phyloP scores from a whole-genome alignment of 2,329 filamentous ascomycete genomes.

The Stachybotrys echinatus region DNA sequence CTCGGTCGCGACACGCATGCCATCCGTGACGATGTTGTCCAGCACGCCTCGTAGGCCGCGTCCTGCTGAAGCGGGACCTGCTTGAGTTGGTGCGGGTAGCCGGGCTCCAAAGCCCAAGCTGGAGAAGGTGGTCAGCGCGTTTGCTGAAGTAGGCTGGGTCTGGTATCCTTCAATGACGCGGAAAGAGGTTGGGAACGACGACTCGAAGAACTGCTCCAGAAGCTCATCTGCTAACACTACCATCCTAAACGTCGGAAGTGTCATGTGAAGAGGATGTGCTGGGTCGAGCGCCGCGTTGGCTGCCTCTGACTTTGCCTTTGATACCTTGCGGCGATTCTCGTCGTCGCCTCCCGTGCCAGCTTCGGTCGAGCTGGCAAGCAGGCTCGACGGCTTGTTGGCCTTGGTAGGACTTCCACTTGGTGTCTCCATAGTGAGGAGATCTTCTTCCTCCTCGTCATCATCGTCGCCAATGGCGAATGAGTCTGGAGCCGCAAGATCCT shows the following conservation, averaged over 20 bases:
- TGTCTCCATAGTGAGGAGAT: conserved; percentile 57
- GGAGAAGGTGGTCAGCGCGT: conserved; percentile 80
- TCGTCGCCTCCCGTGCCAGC: conserved; percentile 8
- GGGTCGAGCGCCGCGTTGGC: conserved; percentile 91
- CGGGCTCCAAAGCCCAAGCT: conserved; percentile 57
- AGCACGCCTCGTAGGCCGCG: conserved; percentile 85
- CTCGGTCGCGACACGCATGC: conserved; percentile 92
- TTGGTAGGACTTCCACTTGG: conserved; percentile 35
- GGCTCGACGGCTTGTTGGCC: conserved; percentile 36
- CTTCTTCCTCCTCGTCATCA: conserved; percentile 43
- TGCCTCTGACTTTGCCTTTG: conserved; percentile 65
- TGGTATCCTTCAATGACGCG: conserved; percentile 67
- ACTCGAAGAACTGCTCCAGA: conserved; percentile 95
- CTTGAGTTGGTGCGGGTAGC: conserved; percentile 28
- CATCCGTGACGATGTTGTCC: conserved; percentile 96
- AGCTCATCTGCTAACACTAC: conserved; percentile 94
- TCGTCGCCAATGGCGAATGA: conserved; percentile 73
- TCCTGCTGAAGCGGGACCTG: conserved; percentile 41
- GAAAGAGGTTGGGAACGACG: conserved; percentile 89
- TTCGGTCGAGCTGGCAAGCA: conserved; percentile 27
- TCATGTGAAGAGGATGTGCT: conserved; percentile 89
- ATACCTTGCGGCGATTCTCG: conserved; percentile 31
- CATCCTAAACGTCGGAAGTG: conserved; percentile 97
- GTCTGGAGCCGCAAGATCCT: conserved; percentile 28
- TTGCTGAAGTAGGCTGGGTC: conserved; percentile 28